Base-by-base conservation (phyloP, 1,284 basidiomycete species). In the Leccinum subrobustum region DNA sequence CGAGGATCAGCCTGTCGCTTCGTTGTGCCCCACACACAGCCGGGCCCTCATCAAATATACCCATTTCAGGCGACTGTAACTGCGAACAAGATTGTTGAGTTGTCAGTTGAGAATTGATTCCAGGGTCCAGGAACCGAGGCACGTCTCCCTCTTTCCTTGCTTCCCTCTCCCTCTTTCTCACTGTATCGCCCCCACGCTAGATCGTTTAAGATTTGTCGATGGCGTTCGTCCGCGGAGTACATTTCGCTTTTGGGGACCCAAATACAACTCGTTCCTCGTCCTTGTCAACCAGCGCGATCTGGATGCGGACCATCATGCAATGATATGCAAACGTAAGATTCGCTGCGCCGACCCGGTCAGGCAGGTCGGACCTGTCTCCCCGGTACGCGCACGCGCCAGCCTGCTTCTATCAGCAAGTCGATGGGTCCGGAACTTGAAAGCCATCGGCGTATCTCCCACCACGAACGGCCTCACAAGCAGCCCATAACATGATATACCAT, bases 21-120 rank as follows among this genome's bases (percentile, higher is more conserved):
- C 50, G 35, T 33, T 27, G 54, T 48, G 50, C 62, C 58, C 61
- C 61, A 29, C 62, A 61, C 31, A 31, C 51, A 39, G 25, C 27
- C 29, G 37, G 29, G 8, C 11, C 18, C 44, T 16, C 42, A 20
- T 52, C 37, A 4, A 51, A 52, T 37, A 27, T 33, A 20, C 27
- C 31, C 11, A 16, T 56, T 62, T 33, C 51, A 25, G 18, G 44
- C 44, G n/a, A 42, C 39, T 61, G 58, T 9, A 14, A n/a, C 9
- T 20, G 20, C 20, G 20, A 23, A 35, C 3, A 20, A 27, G 14
- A 54, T 25, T 42, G 35, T 60, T n/a, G 18, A 29, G 4, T 37
- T 23, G 42, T 60, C 27, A 14, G 25, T 20, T 29, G 33, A 33
- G 18, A 35, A 33, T 31, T 37, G 29, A 61, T 4, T 2, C 3